Evolutionary conservation across 2,329 filamentous ascomycete species (phyloP), one percentile per base, ranked within the genome.

Genomic region (Colletotrichum spaethianum): DNA sequence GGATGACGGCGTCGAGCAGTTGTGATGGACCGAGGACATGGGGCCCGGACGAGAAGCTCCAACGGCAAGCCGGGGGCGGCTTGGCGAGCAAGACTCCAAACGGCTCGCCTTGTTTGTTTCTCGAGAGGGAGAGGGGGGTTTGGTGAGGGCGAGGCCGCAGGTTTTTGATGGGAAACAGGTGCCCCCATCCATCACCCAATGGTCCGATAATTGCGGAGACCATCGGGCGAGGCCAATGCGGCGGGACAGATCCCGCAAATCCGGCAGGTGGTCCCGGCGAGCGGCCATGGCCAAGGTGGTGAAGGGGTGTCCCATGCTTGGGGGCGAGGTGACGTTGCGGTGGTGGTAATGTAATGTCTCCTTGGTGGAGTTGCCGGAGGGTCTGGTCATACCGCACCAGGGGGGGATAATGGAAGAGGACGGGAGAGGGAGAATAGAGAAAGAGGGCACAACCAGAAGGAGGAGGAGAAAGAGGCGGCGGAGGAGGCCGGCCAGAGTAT

Each of bases 181-280:
- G 33, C n/a, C 48, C 31, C n/a, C n/a, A n/a, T n/a, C n/a, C 53
- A 59, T 60, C 28, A 36, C 52, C 23, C 23, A 36, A 62, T 28
- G 42, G 18, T 18, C 64, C 57, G 52, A 44, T n/a, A 68, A 68
- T 56, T 59, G 57, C 64, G 52, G 57, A 72, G 50, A 60, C 57
- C 50, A 28, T 33, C 57, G 64, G 57, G 28, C 50, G 38, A n/a
- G 40, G 64, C 59, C 57, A 59, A 20, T 59, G 64, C 69, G 57
- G 50, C 52, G 59, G 46, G 14, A 33, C 36, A 52, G 42, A 33
- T 44, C 11, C 42, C 40, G 64, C 57, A 46, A 62, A 40, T 23
- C n/a, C 16, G 56, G 63, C 14, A 42, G 48, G 50, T 50, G n/a
- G 63, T 52, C 42, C 69, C 33, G 65, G 16, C 33, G 38, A 20